These are phyloP conservation scores for Ceratobasidium sp. DNA, from an alignment of 1,284 basidiomycete species.

Conservation along the genomic window DNA sequence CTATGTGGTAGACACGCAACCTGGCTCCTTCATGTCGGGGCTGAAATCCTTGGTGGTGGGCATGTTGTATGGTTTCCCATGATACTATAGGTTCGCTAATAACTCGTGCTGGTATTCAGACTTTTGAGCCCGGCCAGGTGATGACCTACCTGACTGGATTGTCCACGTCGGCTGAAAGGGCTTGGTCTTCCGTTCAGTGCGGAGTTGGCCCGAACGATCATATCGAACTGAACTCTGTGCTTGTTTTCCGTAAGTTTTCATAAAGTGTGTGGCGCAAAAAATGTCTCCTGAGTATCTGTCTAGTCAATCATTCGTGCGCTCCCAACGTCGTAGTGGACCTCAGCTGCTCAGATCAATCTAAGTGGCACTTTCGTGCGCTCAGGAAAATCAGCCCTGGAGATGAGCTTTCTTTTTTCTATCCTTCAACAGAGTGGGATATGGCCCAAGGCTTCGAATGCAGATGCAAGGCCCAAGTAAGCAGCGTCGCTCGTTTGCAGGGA, in stretches of 20 bases:
- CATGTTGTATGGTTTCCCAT: neutral
- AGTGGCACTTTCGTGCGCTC: conserved; percentile 62
- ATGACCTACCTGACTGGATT: conserved; percentile 40
- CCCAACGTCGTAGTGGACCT: conserved; percentile 71
- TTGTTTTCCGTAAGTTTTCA: conserved; percentile 64
- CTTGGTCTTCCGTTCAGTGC: conserved; percentile 62
- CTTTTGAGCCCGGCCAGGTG: conserved; percentile 30
- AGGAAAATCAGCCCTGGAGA: conserved; percentile 60
- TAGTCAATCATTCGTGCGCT: conserved; percentile 76
- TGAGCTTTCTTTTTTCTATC: conserved; percentile 71
- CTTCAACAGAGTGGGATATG: conserved; percentile 80
- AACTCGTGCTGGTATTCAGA: conserved; percentile 6
- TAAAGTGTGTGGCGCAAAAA: neutral
- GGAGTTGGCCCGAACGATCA: conserved; percentile 65
- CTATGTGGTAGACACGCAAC: conserved; percentile 31
- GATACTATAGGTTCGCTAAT: conserved; percentile 1
- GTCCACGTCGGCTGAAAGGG: conserved; percentile 50
- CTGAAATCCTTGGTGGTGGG: conserved; percentile 44
- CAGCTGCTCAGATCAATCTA: conserved; percentile 60
- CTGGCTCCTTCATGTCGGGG: conserved; percentile 41
- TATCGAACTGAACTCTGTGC: conserved; percentile 72
- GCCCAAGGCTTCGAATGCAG: conserved; percentile 72
- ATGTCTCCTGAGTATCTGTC: neutral
- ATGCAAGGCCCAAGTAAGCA: conserved; percentile 61
- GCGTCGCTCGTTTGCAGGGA: neutral